Base-by-base conservation (phyloP, 768 basidiomycete species). In the Leccinum subtestaceum region DNA sequence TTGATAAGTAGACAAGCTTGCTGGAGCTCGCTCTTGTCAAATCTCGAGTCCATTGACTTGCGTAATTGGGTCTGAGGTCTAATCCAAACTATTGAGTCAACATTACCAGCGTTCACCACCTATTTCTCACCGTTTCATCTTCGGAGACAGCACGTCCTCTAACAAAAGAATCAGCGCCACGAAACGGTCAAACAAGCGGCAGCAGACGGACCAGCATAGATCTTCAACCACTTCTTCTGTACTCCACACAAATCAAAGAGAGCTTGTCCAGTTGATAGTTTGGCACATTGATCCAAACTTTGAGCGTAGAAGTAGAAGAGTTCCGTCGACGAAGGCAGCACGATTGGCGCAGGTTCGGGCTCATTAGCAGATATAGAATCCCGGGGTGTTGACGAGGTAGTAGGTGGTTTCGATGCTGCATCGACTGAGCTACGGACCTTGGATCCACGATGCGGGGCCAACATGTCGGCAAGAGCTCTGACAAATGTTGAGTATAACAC, bases 271-370 rank as follows among this genome's bases (percentile, higher is more conserved):
- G 87, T 92, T 10, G 92, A 95, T 4, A 97, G 78, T 67, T 91
- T 95, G 2, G 92, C 89, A 67, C 96, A 98, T 68, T 95, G 92
- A 54, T 98, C 97, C 36, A 99, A 76, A 56, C 88, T 95, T 71
- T 98, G 95, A 0, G 87, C 93, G 70, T 98, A 98, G 75, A 97
- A 94, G 72, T 95, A 97, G 78, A 98, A 99, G 17, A 99, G 76
- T 65, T 98, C 95, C 1, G 95, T 98, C 1, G 95, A 98, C 0
- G 93, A 95, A 0, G 93, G 91, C 8, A 98, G 81, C 1, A 98
- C 92, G 2, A 83, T 76, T n/a, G 81, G 79, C 1, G 83, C 74
- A 0, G 84, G 74, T 27, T 78, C 76, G 25, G 78, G 75, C 2
- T 79, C 80, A 12, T 76, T 78, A 25, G 72, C 72, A 12, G 75